Evolutionary conservation across 1,284 basidiomycete species (phyloP), one percentile per base, ranked within the genome.

Genomic region (Bjerkandera adusta): DNA sequence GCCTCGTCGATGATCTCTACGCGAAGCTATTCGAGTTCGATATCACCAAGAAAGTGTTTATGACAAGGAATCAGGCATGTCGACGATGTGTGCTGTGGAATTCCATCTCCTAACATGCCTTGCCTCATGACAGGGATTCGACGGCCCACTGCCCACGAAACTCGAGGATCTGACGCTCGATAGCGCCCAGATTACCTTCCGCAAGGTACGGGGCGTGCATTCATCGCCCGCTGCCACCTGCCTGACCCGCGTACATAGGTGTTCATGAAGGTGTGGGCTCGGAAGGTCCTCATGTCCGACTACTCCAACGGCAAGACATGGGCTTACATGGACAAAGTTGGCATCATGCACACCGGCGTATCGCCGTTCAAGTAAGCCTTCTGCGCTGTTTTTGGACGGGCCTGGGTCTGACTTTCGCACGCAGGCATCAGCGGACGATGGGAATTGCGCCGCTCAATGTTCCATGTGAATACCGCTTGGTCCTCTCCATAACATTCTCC

Each of bases 271-370:
- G 58, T 63, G 7, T 69, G 66, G 65, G 63, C 62, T 21, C 60
- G 70, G 15, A 59, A 62, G 0, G 62, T 68, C 18, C 49, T 75
- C 27, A 69, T 69, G 10, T 60, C 73, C 46, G 72, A 77, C 54
- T 77, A 74, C 52, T 58, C 66, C 1, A 65, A 67, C 32, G 59
- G 60, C 5, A 65, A 67, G 45, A 71, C 67, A 11, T 76, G 72
- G 72, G 68, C 71, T 25, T 76, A 74, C 50, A 66, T 77, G 56
- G 69, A 76, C 53, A 75, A 74, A 55, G 74, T 75, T 34, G 73
- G 71, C 3, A 60, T 73, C 36, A 76, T 76, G 73, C 74, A 75
- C 54, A 76, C 73, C 0, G 74, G 73, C 15, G 66, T 65, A 13
- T 64, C 68, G 29, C 68, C 71, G 0, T 75, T 75, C 61, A 68